A percentile compares a stretch with the other conserved stretches of the same genome.
These are phyloP conservation scores for Conticribra guillardii DNA, from an alignment of 108 stramenopile genomes.

Conservation along the genomic window DNA sequence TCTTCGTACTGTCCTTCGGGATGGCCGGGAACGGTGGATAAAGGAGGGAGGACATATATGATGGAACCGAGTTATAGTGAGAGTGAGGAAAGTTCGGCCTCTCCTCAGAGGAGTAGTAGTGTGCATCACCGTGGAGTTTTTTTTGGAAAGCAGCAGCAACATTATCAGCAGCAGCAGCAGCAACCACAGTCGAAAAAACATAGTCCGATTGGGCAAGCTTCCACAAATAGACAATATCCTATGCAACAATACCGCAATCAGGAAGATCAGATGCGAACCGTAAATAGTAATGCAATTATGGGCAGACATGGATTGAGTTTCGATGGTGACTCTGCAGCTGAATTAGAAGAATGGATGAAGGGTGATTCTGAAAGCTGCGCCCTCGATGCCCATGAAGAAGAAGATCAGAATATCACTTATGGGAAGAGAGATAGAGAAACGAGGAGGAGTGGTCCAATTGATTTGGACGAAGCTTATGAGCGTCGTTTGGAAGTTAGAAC, in stretches of 20 bases:
- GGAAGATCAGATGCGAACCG: background rate
- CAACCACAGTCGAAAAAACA: background rate
- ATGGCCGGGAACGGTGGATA: constrained; percentile 86
- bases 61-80: constrained; percentile 75
- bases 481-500: constrained; percentile 4
- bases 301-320: background rate
- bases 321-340: constrained; percentile 20
- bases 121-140: background rate
- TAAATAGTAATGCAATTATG: background rate
- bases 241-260: constrained; percentile 11
- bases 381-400: background rate
- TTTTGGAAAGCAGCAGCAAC: background rate
- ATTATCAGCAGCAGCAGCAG: too few species aligned
- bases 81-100: constrained; percentile 35
- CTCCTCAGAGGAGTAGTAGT: constrained; percentile 15
- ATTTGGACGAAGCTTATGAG: constrained; percentile 23
- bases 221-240: constrained; percentile 3
- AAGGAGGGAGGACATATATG: constrained; percentile 50
- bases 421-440: background rate
- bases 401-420: background rate
- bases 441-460: constrained; percentile 11
- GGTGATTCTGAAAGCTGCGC: constrained; percentile 11
- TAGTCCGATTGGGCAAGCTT: background rate
- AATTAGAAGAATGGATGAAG: constrained; percentile 46
- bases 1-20: constrained; percentile 52